These are phyloP conservation scores for Stygiomarasmius scandens DNA, from an alignment of 1,284 basidiomycete species.

Conservation along the genomic window DNA sequence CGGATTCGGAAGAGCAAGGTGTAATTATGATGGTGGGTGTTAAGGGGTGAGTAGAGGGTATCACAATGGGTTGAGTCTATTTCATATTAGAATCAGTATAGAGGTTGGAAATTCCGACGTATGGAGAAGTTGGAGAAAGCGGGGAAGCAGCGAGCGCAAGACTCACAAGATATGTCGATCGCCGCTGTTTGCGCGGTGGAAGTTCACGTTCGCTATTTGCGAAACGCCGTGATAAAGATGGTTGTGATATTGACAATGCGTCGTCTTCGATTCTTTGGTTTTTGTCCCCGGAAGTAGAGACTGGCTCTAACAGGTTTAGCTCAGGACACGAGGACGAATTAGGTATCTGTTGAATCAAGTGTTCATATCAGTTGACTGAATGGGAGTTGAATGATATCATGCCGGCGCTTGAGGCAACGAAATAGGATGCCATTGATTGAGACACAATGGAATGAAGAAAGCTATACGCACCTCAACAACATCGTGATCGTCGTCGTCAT, in stretches of 20 bases:
- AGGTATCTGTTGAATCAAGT: neutral
- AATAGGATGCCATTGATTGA: neutral
- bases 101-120: neutral
- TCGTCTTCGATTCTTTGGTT: neutral
- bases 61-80: slow-evolving; percentile 29
- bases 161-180: slow-evolving; percentile 27
- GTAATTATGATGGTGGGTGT: slow-evolving; percentile 56
- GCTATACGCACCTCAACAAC: slow-evolving; percentile 5
- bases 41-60: slow-evolving; percentile 35
- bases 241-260: neutral
- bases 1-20: slow-evolving; percentile 38
- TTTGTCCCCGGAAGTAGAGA: neutral
- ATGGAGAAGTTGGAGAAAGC: neutral
- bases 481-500: slow-evolving; percentile 13
- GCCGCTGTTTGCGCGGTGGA: slow-evolving; percentile 28
- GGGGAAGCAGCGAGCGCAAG: neutral
- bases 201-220: slow-evolving; percentile 11
- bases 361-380: neutral
- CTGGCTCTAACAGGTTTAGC: neutral
- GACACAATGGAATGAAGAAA: neutral
- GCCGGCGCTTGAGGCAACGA: too few species aligned
- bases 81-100: slow-evolving; percentile 3
- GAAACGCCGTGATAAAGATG: neutral
- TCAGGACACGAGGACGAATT: slow-evolving; percentile 3
- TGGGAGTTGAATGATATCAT: neutral